Base-by-base conservation (phyloP, 306 rosid species). In the Vigna radiata region DNA sequence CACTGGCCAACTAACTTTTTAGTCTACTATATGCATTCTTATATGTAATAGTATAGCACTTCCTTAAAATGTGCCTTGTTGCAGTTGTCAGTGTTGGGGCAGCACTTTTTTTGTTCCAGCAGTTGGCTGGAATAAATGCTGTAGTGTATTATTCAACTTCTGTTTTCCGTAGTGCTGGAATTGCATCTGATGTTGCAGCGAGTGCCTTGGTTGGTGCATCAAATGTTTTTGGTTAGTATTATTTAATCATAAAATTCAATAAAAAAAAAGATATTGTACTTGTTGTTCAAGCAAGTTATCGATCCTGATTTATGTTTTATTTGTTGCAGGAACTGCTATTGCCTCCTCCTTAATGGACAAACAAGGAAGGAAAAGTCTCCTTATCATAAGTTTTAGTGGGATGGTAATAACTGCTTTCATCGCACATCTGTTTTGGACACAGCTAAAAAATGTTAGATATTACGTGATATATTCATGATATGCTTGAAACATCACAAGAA, bases 61-160 rank as follows among this genome's bases (percentile, higher is more conserved):
- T 63, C 9, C 17, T 21, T 83, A 53, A 79, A 79, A 52, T 47
- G 43, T 31, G 54, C 79, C 82, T 85, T 79, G 70, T 74, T 82
- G 81, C 92, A 95, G 98, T 95, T 87, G 98, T 95, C 72, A 92
- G 97, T 69, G 97, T 95, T 64, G 98, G 98, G 77, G 96, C 92
- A 3, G 90, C 98, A 65, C 97, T 95, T 70, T 95, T 92, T 91
- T 82, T 95, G 86, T 86, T 95, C 86, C 98, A 95, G 77, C 98
- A 95, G 82, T 76, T 95, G 61, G 95, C 97, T 16, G 98, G 98
- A 82, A 95, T 95, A 84, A 95, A 95, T 47, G 98, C 98, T 5
- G 97, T 92, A 65, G 98, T 95, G 60, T 95, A 95, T 70, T 95
- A 95, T 87, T 95, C 98, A 29, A 95, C 97, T 75, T 77, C 98